Conservation (phyloP, 495 filamentous ascomycete genomes). For the Penicillium goetzii region DNA sequence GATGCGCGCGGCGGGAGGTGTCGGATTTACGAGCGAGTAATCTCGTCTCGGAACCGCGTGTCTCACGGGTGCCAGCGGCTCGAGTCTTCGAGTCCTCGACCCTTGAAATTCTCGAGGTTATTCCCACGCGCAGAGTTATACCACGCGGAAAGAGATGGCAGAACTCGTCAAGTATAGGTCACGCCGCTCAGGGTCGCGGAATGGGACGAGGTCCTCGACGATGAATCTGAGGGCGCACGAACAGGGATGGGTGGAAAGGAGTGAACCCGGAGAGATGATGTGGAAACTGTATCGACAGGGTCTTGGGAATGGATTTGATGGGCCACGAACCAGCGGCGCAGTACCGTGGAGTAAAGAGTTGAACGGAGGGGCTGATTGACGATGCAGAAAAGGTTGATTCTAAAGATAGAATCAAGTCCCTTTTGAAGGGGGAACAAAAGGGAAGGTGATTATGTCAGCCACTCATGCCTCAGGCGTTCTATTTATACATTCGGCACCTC, state of each 20-base stretch:
- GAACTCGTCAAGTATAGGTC: slow-evolving; percentile 5
- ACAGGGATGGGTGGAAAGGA: not conserved
- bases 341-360: slow-evolving; percentile 24
- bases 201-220: not conserved
- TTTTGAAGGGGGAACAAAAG: slow-evolving; percentile 17
- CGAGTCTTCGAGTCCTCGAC: not conserved
- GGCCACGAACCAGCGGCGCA: slow-evolving; percentile 11
- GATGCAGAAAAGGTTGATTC: slow-evolving; percentile 41
- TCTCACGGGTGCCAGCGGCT: slow-evolving; percentile 1
- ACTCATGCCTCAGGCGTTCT: slow-evolving; percentile 16
- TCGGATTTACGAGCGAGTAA: slow-evolving; percentile 3
- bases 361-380: slow-evolving; percentile 30
- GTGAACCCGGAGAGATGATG: not conserved
- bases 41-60: slow-evolving; percentile 5
- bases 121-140: slow-evolving; percentile 3
- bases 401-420: slow-evolving; percentile 39
- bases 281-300: not conserved
- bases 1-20: slow-evolving; percentile 13
- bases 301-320: slow-evolving; percentile 2
- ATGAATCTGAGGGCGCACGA: not conserved
- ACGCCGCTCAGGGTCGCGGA: slow-evolving; percentile 8
- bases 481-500: slow-evolving; percentile 18
- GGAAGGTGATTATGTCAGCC: slow-evolving; percentile 13
- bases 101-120: not conserved
- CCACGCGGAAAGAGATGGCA: slow-evolving; percentile 11